phyloP scores from a whole-genome alignment of 1,284 basidiomycete genomes.

The Microbotryum lychnidis-dioicae region DNA sequence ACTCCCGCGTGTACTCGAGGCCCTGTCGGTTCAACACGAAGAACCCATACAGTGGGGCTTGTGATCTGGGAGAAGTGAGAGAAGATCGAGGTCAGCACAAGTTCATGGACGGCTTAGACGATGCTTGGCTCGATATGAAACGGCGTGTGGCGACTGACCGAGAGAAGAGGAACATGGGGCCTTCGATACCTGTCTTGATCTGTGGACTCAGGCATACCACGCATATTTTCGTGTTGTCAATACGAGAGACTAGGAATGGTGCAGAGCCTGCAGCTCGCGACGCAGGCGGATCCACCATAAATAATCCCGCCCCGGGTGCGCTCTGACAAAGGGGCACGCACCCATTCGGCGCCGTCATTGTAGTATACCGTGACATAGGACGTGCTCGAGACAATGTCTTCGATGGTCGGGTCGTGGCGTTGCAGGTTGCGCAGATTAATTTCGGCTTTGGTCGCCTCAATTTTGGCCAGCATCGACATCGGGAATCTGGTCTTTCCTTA shows the following conservation, averaged over 20 bases:
- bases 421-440: constrained; percentile 72
- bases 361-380: constrained; percentile 55
- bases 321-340: constrained; percentile 11
- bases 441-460: constrained; percentile 14
- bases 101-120: not conserved
- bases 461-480: constrained; percentile 16
- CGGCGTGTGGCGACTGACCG: constrained; percentile 48
- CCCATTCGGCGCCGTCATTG: constrained; percentile 38
- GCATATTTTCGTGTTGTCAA: not conserved
- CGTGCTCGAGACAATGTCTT: constrained; percentile 72
- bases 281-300: not conserved
- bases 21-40: constrained; percentile 80
- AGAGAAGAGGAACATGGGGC: constrained; percentile 80
- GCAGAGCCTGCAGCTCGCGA: not conserved
- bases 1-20: constrained; percentile 70
- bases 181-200: constrained; percentile 78
- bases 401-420: constrained; percentile 68
- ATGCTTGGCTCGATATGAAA: too few relatives aligned
- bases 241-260: not conserved
- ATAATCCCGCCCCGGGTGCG: not conserved
- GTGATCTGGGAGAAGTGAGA: constrained; percentile 6
- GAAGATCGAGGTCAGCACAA: not conserved
- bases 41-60: constrained; percentile 64
- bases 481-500: too few relatives aligned
- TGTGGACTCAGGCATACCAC: not conserved